A percentile compares a stretch with the other conserved stretches of the same genome.
These are phyloP conservation scores for Pistacia vera DNA, from an alignment of 345 rosid species.

Conservation along the genomic window DNA sequence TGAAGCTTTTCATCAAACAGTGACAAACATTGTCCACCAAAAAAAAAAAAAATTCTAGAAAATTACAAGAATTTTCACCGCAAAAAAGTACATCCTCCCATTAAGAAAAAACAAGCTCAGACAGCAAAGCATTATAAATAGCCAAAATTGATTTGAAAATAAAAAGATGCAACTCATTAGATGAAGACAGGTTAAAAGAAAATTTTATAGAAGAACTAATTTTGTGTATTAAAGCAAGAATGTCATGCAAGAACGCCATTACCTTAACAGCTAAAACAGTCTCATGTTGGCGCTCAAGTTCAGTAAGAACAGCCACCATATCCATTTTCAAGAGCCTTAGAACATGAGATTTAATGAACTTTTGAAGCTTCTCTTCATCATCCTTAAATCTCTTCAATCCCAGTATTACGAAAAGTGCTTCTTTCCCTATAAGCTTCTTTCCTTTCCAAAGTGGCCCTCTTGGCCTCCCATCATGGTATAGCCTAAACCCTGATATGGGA, in stretches of 20 bases:
- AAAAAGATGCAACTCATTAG: background rate
- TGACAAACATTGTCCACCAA: background rate
- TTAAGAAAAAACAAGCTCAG: background rate
- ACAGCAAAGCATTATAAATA: background rate
- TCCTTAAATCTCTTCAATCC: conserved; percentile 84
- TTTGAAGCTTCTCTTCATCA: conserved; percentile 68
- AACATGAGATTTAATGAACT: conserved; percentile 72
- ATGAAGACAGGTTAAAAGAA: background rate
- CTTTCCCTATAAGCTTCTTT: conserved; percentile 88
- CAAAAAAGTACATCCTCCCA: background rate
- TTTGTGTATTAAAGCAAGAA: background rate
- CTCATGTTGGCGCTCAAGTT: conserved; percentile 91
- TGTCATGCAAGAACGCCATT: background rate
- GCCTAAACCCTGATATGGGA: conserved; percentile 38
- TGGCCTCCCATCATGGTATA: conserved; percentile 89
- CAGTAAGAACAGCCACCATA: conserved; percentile 72
- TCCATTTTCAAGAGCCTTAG: conserved; percentile 80
- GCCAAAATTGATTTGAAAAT: background rate
- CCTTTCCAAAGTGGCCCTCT: conserved; percentile 97
- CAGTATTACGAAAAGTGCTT: conserved; percentile 68
- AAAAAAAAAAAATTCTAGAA: background rate
- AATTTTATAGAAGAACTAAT: conserved; percentile 1
- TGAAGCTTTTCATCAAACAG: conserved; percentile 49
- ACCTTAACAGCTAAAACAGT: conserved; percentile 74
- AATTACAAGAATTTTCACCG: background rate